Conservation (phyloP, 768 basidiomycete species). For the Daedaleopsis sinensis region DNA sequence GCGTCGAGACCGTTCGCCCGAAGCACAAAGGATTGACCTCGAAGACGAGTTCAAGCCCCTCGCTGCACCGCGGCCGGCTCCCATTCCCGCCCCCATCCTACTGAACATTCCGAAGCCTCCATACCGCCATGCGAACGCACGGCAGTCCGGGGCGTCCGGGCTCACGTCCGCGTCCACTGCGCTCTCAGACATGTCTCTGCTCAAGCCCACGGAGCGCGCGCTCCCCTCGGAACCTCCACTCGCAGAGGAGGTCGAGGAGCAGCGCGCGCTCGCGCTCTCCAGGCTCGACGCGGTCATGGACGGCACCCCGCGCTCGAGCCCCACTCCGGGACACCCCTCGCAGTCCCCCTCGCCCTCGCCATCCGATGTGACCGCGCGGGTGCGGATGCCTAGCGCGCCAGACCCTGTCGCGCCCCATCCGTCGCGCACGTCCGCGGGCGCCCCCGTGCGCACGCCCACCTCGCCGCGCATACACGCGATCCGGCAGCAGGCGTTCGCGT, state of each 20-base stretch:
- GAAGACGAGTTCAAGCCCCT: conserved; percentile 1
- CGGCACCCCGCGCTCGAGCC: neutral
- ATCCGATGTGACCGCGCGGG: too few relatives aligned
- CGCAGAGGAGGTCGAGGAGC: neutral
- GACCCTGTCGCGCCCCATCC: neutral
- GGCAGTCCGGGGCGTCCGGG: neutral
- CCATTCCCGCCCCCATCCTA: neutral
- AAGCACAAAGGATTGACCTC: neutral
- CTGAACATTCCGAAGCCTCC: neutral
- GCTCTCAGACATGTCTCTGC: conserved; percentile 2
- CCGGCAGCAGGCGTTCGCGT: neutral
- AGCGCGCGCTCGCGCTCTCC: neutral
- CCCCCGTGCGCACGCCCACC: neutral
- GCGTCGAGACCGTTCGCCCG: neutral
- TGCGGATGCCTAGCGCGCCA: too few relatives aligned
- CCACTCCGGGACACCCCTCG: neutral
- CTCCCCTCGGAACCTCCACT: neutral
- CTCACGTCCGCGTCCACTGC: neutral
- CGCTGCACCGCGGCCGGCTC: neutral
- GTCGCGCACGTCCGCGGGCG: neutral
- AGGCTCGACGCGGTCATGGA: neutral
- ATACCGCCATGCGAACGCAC: neutral
- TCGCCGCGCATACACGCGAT: neutral
- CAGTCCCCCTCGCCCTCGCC: neutral
- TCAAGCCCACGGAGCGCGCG: neutral